Conservation (phyloP, 2,329 filamentous ascomycete genomes). For the Mollisia scopiformis region DNA sequence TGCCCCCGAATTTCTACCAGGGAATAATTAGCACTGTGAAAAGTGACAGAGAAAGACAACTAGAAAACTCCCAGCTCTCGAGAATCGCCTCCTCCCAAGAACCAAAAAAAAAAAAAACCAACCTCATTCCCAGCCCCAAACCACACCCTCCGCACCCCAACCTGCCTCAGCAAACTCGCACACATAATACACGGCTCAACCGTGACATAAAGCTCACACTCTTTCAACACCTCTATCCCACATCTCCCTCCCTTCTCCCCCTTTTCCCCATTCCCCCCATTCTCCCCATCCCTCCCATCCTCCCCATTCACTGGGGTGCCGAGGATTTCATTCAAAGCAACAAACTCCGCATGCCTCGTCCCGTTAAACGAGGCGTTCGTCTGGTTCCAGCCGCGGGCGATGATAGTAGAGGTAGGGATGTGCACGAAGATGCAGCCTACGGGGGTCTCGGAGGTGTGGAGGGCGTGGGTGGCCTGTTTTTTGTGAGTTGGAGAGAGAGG, state of each 20-base stretch:
- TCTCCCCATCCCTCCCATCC: too few species aligned
- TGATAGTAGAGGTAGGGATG: slow-evolving; percentile 54
- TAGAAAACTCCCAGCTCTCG: too few species aligned
- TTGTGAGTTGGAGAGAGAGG: background rate
- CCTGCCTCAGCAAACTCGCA: slow-evolving; percentile 86
- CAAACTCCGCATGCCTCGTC: slow-evolving; percentile 93
- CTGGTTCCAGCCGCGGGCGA: slow-evolving; percentile 94
- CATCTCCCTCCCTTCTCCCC: too few species aligned
- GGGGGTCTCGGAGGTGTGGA: slow-evolving; percentile 87
- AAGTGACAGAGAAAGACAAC: too few species aligned
- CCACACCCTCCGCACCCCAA: slow-evolving; percentile 86
- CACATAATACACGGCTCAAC: slow-evolving; percentile 99
- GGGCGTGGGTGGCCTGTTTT: slow-evolving; percentile 79
- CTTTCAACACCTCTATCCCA: slow-evolving; percentile 63
- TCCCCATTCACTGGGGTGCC: too few species aligned
- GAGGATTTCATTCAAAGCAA: slow-evolving; percentile 74
- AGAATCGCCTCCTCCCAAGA: too few species aligned
- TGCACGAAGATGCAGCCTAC: slow-evolving; percentile 95
- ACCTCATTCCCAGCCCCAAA: slow-evolving; percentile 97
- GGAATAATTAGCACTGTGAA: too few species aligned
- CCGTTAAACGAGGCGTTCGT: slow-evolving; percentile 91
- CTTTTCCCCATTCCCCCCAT: too few species aligned
- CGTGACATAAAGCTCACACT: slow-evolving; percentile 87
- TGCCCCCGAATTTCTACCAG: slow-evolving; percentile 95
- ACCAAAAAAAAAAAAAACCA: too few species aligned